These are phyloP conservation scores for Dictyostelium brefeldianum DNA, from an alignment of 78 protist species.

Conservation along the genomic window DNA sequence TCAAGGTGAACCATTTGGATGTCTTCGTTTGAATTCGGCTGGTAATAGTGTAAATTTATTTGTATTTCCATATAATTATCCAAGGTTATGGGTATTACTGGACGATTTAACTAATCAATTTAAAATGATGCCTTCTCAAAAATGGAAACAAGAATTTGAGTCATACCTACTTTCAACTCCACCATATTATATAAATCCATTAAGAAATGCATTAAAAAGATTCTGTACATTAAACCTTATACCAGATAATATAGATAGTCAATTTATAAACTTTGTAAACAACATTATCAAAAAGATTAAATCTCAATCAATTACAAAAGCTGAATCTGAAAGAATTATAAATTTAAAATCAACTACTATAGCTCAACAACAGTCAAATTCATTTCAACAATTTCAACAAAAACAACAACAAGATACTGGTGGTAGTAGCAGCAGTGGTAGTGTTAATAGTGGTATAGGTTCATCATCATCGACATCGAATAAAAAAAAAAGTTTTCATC, in stretches of 20 bases:
- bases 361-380: constrained; percentile 22
- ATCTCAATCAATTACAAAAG: background rate
- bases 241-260: constrained; percentile 44
- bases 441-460: background rate
- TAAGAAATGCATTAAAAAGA: constrained; percentile 67
- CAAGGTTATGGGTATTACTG: constrained; percentile 26
- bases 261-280: constrained; percentile 15
- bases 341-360: constrained; percentile 45
- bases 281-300: constrained; percentile 43
- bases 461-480: background rate
- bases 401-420: background rate
- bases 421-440: background rate
- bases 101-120: constrained; percentile 41
- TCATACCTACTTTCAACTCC: constrained; percentile 60
- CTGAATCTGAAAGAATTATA: background rate
- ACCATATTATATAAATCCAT: constrained; percentile 44
- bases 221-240: constrained; percentile 17
- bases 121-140: constrained; percentile 39
- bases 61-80: constrained; percentile 77
- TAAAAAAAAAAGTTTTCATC: constrained; percentile 23
- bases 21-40: constrained; percentile 42
- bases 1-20: constrained; percentile 81
- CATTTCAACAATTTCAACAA: background rate
- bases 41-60: constrained; percentile 47
- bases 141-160: constrained; percentile 79